Percentiles rank a stretch among this genome's conserved stretches.
These are phyloP conservation scores for Microbotryomycetes sp. DNA, from an alignment of 1,284 basidiomycete genomes.

Conservation along the genomic window DNA sequence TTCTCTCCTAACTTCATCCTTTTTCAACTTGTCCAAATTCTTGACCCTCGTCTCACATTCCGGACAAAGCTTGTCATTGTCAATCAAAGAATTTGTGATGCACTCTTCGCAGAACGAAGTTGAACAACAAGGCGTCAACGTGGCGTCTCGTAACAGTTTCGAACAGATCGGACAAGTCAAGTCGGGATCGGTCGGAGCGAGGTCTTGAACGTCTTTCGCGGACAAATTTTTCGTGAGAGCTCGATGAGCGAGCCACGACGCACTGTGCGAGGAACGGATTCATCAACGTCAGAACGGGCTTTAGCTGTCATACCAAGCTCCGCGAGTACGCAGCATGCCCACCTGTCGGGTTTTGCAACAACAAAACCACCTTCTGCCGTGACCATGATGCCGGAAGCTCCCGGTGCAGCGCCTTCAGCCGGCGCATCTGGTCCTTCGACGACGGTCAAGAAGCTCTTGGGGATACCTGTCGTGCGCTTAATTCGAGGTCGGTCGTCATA, in stretches of 20 bases:
- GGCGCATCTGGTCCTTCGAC: conserved; percentile 67
- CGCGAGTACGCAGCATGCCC: no score
- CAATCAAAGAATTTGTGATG: conserved; percentile 79
- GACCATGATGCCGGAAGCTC: conserved; percentile 76
- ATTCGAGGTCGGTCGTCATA: conserved; percentile 91
- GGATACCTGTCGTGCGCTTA: conserved; percentile 89
- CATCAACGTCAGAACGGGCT: no score
- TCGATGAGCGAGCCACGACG: conserved; percentile 83
- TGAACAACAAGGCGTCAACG: conserved; percentile 83
- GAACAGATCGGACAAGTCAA: conserved; percentile 81
- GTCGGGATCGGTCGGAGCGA: conserved; percentile 63
- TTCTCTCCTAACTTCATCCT: conserved; percentile 68
- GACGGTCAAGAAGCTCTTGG: conserved; percentile 91
- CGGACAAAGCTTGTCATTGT: conserved; percentile 86
- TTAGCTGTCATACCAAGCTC: no score
- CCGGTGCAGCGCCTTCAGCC: conserved; percentile 2
- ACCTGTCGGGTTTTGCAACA: conserved; percentile 82
- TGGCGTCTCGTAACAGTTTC: conserved; percentile 79
- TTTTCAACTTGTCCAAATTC: conserved; percentile 70
- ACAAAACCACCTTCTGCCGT: conserved; percentile 95
- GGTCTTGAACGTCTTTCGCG: conserved; percentile 73
- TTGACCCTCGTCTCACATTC: conserved; percentile 76
- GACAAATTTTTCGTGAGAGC: conserved; percentile 69
- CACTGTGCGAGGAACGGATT: conserved; percentile 47
- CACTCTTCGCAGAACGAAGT: conserved; percentile 91